Base-by-base conservation (phyloP, 768 basidiomycete species). In the Lactarius pseudohatsudake region DNA sequence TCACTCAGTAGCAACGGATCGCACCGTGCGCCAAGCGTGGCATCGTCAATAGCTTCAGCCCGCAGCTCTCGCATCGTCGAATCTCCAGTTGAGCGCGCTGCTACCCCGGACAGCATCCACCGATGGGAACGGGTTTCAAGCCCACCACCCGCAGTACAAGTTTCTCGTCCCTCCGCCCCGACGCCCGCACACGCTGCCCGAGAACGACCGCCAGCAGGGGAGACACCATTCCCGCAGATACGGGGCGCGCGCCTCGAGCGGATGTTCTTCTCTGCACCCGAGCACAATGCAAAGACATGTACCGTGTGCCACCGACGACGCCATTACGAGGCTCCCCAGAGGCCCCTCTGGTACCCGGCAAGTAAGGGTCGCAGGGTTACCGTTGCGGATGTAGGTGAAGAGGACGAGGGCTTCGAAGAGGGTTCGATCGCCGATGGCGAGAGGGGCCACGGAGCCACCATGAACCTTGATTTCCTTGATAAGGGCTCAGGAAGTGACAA, bases 191-290 rank as follows among this genome's bases (percentile, higher is more conserved):
- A 66, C 11, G 67, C 62, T 5, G 62, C 53, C 34, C 59, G 58
- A 57, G 59, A 58, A 20, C 62, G 61, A 32, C 59, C n/a, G 67
- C 70, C 9, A 0, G 80, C 79, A 6, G 65, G 54, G 63, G 74
- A 69, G 32, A 81, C 86, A 0, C 87, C 91, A 1, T 94, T 97
- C 79, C 94, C 94, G 0, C 85, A 86, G 66, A 94, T 95, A 55
- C 85, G 90, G 26, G 92, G 91, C 10, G 85, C 85, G 54, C 86
- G 84, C 53, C 82, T 94, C 45, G 92, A 96, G 73, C 81, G 84
- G 0, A 76, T 95, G 59, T 94, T 96, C 78, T 93, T 92, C 76
- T 86, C 86, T 56, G 86, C 88, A 1, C 89, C 90, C 3, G 86
- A 86, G 54, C 92, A 94, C 70, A 85, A 92, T 69, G 80, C 83